Base-by-base conservation (phyloP, 2,329 filamentous ascomycete species). In the Dactylellina parvicollis region DNA sequence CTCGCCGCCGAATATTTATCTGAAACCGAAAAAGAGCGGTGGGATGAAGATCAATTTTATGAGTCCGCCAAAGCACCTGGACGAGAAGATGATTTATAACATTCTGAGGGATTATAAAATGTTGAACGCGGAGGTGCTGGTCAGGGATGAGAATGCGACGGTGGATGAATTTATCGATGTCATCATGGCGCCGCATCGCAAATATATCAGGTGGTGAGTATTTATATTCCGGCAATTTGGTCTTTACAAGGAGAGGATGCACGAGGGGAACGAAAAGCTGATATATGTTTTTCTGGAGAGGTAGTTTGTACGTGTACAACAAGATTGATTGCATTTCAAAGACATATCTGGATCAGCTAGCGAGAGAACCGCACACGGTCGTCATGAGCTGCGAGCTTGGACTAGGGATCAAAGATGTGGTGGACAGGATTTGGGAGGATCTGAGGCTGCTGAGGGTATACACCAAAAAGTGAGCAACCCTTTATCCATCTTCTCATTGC, bases 21-120 rank as follows among this genome's bases (percentile, higher is more conserved):
- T 99, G 67, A 99, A 99, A 82, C 85, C 85, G 24, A 99, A 99
- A 82, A 96, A 95, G 80, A 92, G 94, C 0, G 95, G 95, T 65
- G 95, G 96, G 72, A 95, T 99, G 92, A 99, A 99, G 82, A 97
- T 99, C 80, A 98, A 91, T 14, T 99, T 99, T 82, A 89, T 92
- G 79, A 83, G 88, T 3, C 90, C 95, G 1, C 94, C 95, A 2
- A 98, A 98, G 81, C 83, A 90, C 72, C 84, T 99, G 69, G 95
- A 99, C 81, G 94, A 99, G 81, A 97, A 96, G 83, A 96, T 99
- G 91, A 85, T 99, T 71, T 96, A 90, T 85, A 97, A 96, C 83
- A 97, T 99, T 79, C 85, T 99, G 55, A 90, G 92, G 77, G 95
- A 99, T 85, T 99, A 99, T 88, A 97, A 97, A 84, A 92, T 99